These are phyloP conservation scores for Aspergillus coremiiformis DNA, from an alignment of 495 filamentous ascomycete species.

Conservation along the genomic window DNA sequence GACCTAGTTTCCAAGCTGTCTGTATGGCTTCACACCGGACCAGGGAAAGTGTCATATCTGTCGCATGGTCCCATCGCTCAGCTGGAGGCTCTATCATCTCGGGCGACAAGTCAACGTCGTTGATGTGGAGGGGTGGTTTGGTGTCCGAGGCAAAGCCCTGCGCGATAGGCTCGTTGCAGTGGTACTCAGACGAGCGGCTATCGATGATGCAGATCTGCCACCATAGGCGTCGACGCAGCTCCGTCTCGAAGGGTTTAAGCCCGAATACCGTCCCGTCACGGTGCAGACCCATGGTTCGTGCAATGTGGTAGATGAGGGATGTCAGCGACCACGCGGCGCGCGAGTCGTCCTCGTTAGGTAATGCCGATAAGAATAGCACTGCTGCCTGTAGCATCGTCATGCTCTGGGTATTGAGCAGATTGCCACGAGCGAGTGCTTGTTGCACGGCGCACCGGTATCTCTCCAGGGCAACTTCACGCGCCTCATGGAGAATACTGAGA, in stretches of 20 bases:
- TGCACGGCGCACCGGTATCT: neutral
- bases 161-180: neutral
- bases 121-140: neutral
- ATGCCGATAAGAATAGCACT: slow-evolving; percentile 16
- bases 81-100: neutral
- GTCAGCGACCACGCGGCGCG: slow-evolving; percentile 51
- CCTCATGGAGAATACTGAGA: too few relatives aligned
- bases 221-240: slow-evolving; percentile 68
- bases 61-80: neutral
- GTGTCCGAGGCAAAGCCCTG: neutral
- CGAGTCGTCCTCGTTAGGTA: slow-evolving; percentile 49
- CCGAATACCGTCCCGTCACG: slow-evolving; percentile 56
- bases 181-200: slow-evolving; percentile 50
- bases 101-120: neutral
- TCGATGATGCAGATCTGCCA: slow-evolving; percentile 65
- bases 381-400: neutral
- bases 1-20: too few relatives aligned
- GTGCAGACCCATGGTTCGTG: slow-evolving; percentile 63
- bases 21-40: too few relatives aligned
- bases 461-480: too few relatives aligned
- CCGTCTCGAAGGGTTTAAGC: slow-evolving; percentile 57
- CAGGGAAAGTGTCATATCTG: neutral
- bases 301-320: slow-evolving; percentile 58
- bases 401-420: neutral
- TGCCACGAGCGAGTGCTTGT: neutral